Percentiles rank a stretch among this genome's conserved stretches.
Conservation (phyloP, 1,284 basidiomycete genomes). For the Marasmius fiardii region DNA sequence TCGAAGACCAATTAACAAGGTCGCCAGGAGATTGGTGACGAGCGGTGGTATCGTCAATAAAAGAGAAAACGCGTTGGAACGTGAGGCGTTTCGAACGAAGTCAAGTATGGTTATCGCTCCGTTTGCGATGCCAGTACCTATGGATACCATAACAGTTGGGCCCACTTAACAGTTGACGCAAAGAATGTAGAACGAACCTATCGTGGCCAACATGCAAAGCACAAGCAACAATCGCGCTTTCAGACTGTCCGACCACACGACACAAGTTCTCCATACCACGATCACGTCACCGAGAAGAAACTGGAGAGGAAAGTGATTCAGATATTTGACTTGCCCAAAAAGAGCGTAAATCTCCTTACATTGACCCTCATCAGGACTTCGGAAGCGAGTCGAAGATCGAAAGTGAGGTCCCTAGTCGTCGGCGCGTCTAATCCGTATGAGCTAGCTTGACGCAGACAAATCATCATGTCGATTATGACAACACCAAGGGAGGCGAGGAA, state of each 20-base stretch:
- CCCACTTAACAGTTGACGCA: not conserved
- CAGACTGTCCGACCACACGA: conserved; percentile 5
- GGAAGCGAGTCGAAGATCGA: conserved; percentile 7
- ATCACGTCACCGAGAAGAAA: conserved; percentile 10
- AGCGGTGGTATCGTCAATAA: conserved; percentile 9
- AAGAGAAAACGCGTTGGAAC: conserved; percentile 5
- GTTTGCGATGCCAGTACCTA: conserved; percentile 8
- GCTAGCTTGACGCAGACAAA: conserved; percentile 6
- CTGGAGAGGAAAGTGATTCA: not conserved
- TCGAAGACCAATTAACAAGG: conserved; percentile 2
- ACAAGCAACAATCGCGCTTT: not conserved
- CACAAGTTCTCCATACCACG: conserved; percentile 10
- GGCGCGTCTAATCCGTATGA: conserved; percentile 6
- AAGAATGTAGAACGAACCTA: not conserved
- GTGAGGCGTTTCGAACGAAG: conserved; percentile 3
- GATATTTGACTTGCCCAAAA: not conserved
- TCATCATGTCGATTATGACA: conserved; percentile 11
- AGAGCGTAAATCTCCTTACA: not conserved
- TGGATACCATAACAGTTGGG: not conserved
- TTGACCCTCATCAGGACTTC: conserved; percentile 10
- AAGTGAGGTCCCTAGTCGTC: conserved; percentile 1
- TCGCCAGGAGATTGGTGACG: conserved; percentile 8
- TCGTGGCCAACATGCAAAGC: conserved; percentile 7
- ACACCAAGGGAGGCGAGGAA: conserved; percentile 10
- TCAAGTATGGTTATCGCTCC: conserved; percentile 6